Conservation (phyloP, 352 stramenopile genomes). For the Globisporangium solare region DNA sequence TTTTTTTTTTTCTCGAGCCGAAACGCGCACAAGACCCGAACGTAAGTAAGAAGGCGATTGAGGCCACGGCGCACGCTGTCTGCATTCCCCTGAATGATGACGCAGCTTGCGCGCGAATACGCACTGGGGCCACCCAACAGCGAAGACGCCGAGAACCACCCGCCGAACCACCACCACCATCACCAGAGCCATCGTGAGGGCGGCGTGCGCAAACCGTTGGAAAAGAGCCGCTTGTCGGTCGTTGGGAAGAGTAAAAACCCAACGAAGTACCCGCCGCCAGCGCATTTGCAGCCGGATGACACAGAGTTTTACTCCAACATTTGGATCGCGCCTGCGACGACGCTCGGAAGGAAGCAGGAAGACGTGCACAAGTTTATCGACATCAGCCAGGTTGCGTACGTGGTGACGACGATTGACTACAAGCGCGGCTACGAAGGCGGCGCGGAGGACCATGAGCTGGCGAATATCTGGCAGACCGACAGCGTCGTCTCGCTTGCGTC, state of each 20-base stretch:
- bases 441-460: constrained; percentile 21
- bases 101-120: constrained; percentile 1
- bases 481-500: constrained; percentile 15
- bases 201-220: constrained; percentile 44
- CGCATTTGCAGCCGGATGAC: constrained; percentile 42
- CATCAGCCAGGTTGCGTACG: constrained; percentile 73
- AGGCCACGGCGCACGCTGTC: no score
- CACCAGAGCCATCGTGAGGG: not conserved
- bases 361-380: constrained; percentile 48
- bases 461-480: constrained; percentile 53
- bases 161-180: not conserved
- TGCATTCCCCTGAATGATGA: not conserved
- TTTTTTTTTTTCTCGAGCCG: no score
- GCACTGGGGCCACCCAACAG: not conserved
- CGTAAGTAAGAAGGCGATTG: no score
- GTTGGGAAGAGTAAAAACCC: constrained; percentile 27
- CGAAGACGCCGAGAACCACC: not conserved
- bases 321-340: constrained; percentile 33
- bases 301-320: constrained; percentile 84
- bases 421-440: constrained; percentile 49
- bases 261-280: constrained; percentile 29
- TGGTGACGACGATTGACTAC: constrained; percentile 74
- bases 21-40: no score
- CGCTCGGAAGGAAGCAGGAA: constrained; percentile 16
- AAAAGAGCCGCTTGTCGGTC: constrained; percentile 47